phyloP scores from a whole-genome alignment of 2,329 filamentous ascomycete genomes.

The Fusarium papillatum region DNA sequence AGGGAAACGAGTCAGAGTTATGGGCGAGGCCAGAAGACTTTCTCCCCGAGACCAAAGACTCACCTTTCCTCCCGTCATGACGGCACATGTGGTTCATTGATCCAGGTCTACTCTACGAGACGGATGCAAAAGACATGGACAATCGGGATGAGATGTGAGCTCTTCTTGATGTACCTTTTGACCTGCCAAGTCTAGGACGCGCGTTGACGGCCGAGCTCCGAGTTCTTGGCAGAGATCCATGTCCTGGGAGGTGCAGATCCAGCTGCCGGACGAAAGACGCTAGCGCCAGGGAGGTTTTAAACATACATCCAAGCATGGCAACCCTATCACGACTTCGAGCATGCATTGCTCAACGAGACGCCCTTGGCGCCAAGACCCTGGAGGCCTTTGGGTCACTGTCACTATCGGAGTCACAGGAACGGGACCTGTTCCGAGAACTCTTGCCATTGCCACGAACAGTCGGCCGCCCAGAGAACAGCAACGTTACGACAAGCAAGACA shows the following conservation, averaged over 20 bases:
- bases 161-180: conserved; percentile 45
- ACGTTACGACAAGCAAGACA: conserved; percentile 26
- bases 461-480: conserved; percentile 23
- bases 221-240: conserved; percentile 46
- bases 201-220: conserved; percentile 47
- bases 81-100: conserved; percentile 38
- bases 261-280: conserved; percentile 41
- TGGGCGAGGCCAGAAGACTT: conserved; percentile 16
- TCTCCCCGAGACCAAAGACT: conserved; percentile 33
- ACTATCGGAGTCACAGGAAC: background rate
- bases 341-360: conserved; percentile 18
- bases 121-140: conserved; percentile 39
- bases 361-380: conserved; percentile 24
- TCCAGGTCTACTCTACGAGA: conserved; percentile 40
- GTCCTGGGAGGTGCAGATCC: conserved; percentile 46
- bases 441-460: conserved; percentile 1
- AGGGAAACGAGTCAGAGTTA: conserved; percentile 36
- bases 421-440: background rate
- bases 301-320: conserved; percentile 42
- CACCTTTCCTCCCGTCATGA: conserved; percentile 47
- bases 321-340: conserved; percentile 43
- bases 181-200: conserved; percentile 46
- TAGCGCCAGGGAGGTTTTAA: conserved; percentile 45
- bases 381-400: background rate
- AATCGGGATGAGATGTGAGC: conserved; percentile 40